Evolutionary conservation across 768 basidiomycete genomes (phyloP).

Genomic region (Lyophyllum shimeji): DNA sequence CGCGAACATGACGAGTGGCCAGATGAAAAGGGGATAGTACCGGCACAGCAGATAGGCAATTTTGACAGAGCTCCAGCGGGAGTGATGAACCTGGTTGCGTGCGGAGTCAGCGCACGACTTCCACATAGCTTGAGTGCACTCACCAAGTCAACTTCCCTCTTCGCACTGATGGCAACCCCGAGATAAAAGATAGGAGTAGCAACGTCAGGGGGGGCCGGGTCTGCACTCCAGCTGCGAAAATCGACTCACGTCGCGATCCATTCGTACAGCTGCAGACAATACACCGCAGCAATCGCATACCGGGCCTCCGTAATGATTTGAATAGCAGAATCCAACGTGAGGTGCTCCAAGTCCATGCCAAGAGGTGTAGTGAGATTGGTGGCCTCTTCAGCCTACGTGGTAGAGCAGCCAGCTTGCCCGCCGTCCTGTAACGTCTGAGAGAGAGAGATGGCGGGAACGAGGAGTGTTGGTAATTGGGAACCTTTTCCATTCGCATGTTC

Average conservation of each 20-base stretch:
- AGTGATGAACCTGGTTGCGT: constrained; percentile 29
- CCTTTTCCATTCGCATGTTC: background rate
- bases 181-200: background rate
- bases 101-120: background rate
- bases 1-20: constrained; percentile 37
- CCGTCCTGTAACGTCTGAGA: background rate
- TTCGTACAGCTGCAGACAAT: constrained; percentile 34
- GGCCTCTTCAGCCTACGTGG: constrained; percentile 9
- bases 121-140: constrained; percentile 8
- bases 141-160: constrained; percentile 34
- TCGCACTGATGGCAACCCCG: constrained; percentile 22
- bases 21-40: constrained; percentile 38
- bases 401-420: constrained; percentile 8
- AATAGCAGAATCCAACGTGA: constrained; percentile 5
- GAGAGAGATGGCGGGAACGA: background rate
- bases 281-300: constrained; percentile 32
- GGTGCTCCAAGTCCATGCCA: constrained; percentile 10
- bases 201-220: background rate
- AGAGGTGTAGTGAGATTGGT: background rate
- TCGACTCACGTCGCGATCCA: constrained; percentile 35
- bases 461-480: background rate
- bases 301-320: constrained; percentile 23
- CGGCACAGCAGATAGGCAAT: constrained; percentile 39
- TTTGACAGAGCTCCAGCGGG: constrained; percentile 39
- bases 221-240: background rate